Conservation (phyloP, 257 asterid genomes). For the Nemophila menziesii region DNA sequence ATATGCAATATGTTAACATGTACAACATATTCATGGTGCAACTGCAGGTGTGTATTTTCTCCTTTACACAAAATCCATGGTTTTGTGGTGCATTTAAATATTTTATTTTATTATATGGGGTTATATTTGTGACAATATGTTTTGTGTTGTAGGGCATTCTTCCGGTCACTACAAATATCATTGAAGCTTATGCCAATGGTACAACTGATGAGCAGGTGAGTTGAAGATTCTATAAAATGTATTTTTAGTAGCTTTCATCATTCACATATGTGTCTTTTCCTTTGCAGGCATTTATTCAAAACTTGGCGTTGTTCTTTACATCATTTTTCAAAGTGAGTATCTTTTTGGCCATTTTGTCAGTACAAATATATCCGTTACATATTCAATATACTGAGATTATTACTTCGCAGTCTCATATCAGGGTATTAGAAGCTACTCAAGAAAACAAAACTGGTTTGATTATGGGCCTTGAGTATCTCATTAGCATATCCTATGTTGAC, state of each 20-base stretch:
- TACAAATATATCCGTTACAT: neutral
- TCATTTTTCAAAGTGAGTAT: constrained; percentile 79
- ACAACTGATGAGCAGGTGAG: constrained; percentile 86
- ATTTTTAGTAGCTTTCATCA: neutral
- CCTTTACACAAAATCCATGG: neutral
- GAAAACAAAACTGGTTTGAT: constrained; percentile 62
- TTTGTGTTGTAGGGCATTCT: constrained; percentile 38
- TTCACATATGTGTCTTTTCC: constrained; percentile 6
- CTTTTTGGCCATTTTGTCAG: neutral
- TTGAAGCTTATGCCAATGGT: constrained; percentile 79
- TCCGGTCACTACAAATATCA: constrained; percentile 51
- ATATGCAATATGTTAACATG: constrained; percentile 66
- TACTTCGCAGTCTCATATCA: constrained; percentile 67
- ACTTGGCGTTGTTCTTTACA: constrained; percentile 86
- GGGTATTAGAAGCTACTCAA: constrained; percentile 66
- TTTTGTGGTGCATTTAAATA: neutral
- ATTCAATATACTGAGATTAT: neutral
- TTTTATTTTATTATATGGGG: neutral
- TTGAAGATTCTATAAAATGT: neutral
- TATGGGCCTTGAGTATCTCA: constrained; percentile 84
- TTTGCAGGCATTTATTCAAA: constrained; percentile 89
- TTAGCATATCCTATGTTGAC: constrained; percentile 83
- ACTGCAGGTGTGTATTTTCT: constrained; percentile 50
- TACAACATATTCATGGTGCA: constrained; percentile 72
- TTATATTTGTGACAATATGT: neutral